Base-by-base conservation (phyloP, 2,329 filamentous ascomycete species). In the Hypoxylon sp. region DNA sequence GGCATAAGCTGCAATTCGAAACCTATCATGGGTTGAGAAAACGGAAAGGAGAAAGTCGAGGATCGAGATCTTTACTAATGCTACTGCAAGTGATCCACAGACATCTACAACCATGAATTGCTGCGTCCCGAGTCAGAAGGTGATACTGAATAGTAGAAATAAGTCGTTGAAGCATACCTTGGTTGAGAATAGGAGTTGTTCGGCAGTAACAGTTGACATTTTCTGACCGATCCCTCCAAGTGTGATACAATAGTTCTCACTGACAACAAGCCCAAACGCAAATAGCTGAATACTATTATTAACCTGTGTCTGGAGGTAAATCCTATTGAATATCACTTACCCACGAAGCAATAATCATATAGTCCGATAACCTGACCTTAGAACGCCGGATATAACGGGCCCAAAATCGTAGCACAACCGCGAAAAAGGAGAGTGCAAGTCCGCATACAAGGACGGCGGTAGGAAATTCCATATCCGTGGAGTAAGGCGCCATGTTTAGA, bases 21-120 rank as follows among this genome's bases (percentile, higher is more conserved):
- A 63, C n/a, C 36, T 17, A n/a, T 51, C 7, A 13, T 63, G 25
- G 10, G 52, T 52, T 36, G 60, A 34, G 46, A 63, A 63, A 19
- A 63, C 46, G 14, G 60, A 63, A 38, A 63, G 60, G 1, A 63
- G 46, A 46, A 63, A 63, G 25, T 63, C 60, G 13, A 63, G 52
- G 36, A 63, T 63, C 3, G 60, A 63, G 11, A 63, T 63, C n/a
- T 63, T 63, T 36, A 63, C 60, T 14, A 58, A 63, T 30, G 60
- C 28, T 19, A 63, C 60, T 36, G 60, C 52, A 9, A 63, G 25
- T 11, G 60, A 58, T 9, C 60, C 60, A 21, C 53, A 63, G 11
- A 63, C 53, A 14, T 46, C 53, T 11, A 58, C 46, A 10, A 57
- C 52, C 46, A 58, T 13, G 14, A 57, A 57, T 57, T 57, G 53